These are phyloP conservation scores for Rhododendron vialii DNA, from an alignment of 148 eudicot genomes.

Conservation along the genomic window DNA sequence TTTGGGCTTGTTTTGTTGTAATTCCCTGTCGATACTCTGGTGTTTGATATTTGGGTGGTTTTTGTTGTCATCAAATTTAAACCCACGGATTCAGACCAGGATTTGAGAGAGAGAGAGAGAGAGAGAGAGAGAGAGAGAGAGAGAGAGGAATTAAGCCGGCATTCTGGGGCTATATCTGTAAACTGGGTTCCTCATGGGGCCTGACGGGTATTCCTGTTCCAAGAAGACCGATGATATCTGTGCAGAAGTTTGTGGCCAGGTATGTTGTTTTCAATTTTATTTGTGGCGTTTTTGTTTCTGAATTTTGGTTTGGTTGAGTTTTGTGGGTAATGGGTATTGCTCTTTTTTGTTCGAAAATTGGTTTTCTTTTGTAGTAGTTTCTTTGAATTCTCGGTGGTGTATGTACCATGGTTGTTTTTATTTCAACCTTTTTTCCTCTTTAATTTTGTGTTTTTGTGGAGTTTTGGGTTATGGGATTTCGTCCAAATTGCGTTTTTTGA, in stretches of 20 bases:
- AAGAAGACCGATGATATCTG: constrained; percentile 66
- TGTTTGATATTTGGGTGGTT: neutral
- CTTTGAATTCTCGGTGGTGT: neutral
- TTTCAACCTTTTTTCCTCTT: neutral
- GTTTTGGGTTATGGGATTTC: neutral
- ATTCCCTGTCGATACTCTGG: constrained; percentile 2
- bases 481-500: neutral
- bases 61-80: neutral
- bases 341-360: neutral
- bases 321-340: neutral
- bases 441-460: neutral
- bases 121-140: neutral
- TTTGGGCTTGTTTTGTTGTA: neutral
- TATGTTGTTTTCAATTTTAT: constrained; percentile 7
- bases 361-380: neutral
- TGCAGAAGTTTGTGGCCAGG: constrained; percentile 57
- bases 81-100: neutral
- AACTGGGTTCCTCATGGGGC: constrained; percentile 24
- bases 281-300: neutral
- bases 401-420: neutral
- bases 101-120: neutral
- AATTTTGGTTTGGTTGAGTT: neutral
- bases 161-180: constrained; percentile 8
- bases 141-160: constrained; percentile 8
- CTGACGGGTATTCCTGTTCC: constrained; percentile 42